Percentiles rank a stretch among this genome's conserved stretches.
phyloP scores from a whole-genome alignment of 768 basidiomycete species.

The Xerocomellus chrysenteron region DNA sequence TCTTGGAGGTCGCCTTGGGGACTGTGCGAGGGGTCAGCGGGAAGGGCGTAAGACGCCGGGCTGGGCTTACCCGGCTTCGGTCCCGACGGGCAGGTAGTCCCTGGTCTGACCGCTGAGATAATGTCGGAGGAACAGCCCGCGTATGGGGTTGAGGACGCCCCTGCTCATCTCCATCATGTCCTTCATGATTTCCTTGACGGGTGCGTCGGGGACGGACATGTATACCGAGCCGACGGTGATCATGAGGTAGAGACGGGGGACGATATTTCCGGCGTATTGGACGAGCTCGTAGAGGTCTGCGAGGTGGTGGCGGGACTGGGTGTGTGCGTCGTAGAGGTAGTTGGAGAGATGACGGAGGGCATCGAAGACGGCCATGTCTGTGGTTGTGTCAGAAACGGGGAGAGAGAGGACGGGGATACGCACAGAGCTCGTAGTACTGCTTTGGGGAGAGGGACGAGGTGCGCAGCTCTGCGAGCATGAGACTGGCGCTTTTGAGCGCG shows the following conservation, averaged over 20 bases:
- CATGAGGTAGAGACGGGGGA: constrained; percentile 95
- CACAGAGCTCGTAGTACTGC: constrained; percentile 98
- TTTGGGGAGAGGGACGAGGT: constrained; percentile 93
- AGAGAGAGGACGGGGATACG: constrained; percentile 20
- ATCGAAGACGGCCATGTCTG: constrained; percentile 99
- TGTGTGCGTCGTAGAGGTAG: constrained; percentile 96
- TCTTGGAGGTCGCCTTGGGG: constrained; percentile 90
- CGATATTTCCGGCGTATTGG: constrained; percentile 98
- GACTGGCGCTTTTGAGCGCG: constrained; percentile 92
- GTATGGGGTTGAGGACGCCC: constrained; percentile 95
- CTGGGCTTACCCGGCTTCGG: constrained; percentile 68
- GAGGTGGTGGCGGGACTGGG: constrained; percentile 86
- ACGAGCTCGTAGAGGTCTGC: constrained; percentile 99
- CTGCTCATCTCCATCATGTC: constrained; percentile 99
- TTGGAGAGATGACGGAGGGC: constrained; percentile 92
- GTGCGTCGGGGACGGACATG: constrained; percentile 97
- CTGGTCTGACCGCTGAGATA: constrained; percentile 97
- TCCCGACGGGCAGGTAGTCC: constrained; percentile 90
- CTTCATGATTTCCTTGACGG: constrained; percentile 99
- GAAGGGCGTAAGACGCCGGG: neutral
- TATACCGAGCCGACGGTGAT: constrained; percentile 99
- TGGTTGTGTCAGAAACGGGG: neutral
- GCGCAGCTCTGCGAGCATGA: constrained; percentile 95
- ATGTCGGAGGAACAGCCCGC: constrained; percentile 93
- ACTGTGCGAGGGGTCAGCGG: constrained; percentile 37